Conservation (phyloP, 345 rosid species). For the Pugionium cornutum region DNA sequence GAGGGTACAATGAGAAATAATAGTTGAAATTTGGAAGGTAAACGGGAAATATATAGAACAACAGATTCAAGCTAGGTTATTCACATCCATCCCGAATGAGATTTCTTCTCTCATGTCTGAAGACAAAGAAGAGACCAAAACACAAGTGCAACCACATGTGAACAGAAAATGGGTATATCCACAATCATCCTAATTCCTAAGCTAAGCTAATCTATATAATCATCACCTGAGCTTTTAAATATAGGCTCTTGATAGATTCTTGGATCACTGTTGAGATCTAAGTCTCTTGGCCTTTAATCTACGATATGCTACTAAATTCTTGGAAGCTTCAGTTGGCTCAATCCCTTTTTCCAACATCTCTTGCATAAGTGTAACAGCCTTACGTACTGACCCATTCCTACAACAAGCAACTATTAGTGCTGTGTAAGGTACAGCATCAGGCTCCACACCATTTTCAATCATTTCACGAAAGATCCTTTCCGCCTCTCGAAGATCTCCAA, state of each 20-base stretch:
- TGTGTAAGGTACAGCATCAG: conserved; percentile 59
- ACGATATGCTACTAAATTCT: conserved; percentile 20
- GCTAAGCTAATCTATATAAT: too few species aligned
- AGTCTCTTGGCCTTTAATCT: conserved; percentile 31
- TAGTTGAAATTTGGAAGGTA: too few species aligned
- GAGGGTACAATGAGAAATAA: too few species aligned
- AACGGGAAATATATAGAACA: too few species aligned
- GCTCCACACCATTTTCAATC: conserved; percentile 56
- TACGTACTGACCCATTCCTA: conserved; percentile 45
- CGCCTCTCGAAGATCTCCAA: conserved; percentile 49
- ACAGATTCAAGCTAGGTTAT: too few species aligned
- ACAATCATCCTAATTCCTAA: too few species aligned
- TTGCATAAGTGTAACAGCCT: conserved; percentile 47
- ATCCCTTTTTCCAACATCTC: conserved; percentile 47
- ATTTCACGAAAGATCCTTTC: conserved; percentile 46
- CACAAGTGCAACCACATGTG: too few species aligned
- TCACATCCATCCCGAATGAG: too few species aligned
- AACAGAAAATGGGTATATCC: too few species aligned
- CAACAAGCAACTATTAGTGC: conserved; percentile 54
- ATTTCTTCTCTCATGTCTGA: too few species aligned
- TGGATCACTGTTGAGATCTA: conserved; percentile 5
- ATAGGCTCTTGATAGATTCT: conserved; percentile 1
- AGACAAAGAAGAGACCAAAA: too few species aligned
- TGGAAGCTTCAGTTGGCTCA: conserved; percentile 31
- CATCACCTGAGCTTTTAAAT: conserved; percentile 9